phyloP scores from a whole-genome alignment of 164 flowering plant species.

The Buxus sempervirens region DNA sequence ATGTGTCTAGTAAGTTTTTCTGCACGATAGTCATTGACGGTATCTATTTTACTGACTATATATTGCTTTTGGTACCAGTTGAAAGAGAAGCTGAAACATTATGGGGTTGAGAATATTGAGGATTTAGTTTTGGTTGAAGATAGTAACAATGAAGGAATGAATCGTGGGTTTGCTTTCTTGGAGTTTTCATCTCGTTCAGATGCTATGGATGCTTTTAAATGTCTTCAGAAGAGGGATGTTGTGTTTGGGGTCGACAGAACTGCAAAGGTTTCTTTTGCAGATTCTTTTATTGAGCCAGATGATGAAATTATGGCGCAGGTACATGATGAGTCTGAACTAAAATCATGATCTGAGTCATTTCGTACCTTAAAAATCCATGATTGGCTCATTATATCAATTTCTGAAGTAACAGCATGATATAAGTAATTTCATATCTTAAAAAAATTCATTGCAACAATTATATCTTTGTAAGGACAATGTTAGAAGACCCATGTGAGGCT shows the following conservation, averaged over 20 bases:
- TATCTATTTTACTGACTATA: slow-evolving; percentile 15
- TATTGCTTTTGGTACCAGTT: slow-evolving; percentile 48
- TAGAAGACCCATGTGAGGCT: background rate
- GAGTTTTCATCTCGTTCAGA: slow-evolving; percentile 89
- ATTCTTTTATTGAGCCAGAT: slow-evolving; percentile 91
- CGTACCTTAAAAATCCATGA: too few species aligned
- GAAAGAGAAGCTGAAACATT: slow-evolving; percentile 78
- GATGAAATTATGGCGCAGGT: slow-evolving; percentile 98
- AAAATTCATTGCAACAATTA: background rate
- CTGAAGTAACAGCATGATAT: too few species aligned
- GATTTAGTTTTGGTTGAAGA: slow-evolving; percentile 90
- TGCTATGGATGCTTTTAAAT: slow-evolving; percentile 93
- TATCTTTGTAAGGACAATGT: background rate
- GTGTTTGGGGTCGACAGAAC: slow-evolving; percentile 81
- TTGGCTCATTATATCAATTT: too few species aligned
- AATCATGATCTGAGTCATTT: too few species aligned
- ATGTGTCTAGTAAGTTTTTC: slow-evolving; percentile 6
- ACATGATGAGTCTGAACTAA: slow-evolving; percentile 15
- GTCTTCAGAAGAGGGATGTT: slow-evolving; percentile 83
- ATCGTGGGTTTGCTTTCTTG: slow-evolving; percentile 93
- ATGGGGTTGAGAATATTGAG: slow-evolving; percentile 70
- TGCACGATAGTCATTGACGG: background rate
- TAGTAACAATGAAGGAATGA: slow-evolving; percentile 68
- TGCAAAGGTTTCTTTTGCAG: slow-evolving; percentile 95
- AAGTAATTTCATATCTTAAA: background rate